Conservation (phyloP, 805 yeast genomes). For the Candida ipomoeae region DNA sequence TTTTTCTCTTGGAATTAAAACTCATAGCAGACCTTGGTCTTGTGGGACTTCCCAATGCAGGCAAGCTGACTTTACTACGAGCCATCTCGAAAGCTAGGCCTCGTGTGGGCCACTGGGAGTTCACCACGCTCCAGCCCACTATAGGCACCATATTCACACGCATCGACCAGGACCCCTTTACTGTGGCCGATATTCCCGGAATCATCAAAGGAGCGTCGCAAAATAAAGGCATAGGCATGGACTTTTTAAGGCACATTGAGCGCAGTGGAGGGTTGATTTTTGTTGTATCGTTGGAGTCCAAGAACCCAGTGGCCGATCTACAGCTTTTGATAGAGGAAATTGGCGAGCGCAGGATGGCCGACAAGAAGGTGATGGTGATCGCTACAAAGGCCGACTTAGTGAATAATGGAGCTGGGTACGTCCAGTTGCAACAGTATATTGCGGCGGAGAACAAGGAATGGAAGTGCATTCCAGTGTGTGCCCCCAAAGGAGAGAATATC, state of each 20-base stretch:
- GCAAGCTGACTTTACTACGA: constrained; percentile 83
- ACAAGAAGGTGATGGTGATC: constrained; percentile 66
- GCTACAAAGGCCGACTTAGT: constrained; percentile 93
- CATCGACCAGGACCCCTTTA: constrained; percentile 64
- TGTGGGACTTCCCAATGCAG: constrained; percentile 96
- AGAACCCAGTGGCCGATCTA: constrained; percentile 65
- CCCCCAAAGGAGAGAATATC: constrained; percentile 65
- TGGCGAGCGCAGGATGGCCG: constrained; percentile 56
- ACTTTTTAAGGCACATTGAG: constrained; percentile 87
- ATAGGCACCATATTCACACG: constrained; percentile 79
- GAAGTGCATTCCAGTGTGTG: constrained; percentile 84
- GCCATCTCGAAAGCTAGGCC: constrained; percentile 90
- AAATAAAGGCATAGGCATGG: constrained; percentile 90
- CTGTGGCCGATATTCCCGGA: constrained; percentile 98
- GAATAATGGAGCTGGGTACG: constrained; percentile 47
- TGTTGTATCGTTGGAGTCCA: constrained; percentile 71
- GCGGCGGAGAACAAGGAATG: constrained; percentile 37
- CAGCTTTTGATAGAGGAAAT: constrained; percentile 62
- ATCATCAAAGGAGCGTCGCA: constrained; percentile 82
- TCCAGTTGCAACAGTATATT: constrained; percentile 43
- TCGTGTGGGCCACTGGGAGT: constrained; percentile 93
- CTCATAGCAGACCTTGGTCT: constrained; percentile 89
- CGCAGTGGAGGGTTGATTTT: constrained; percentile 86
- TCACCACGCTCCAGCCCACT: constrained; percentile 88
- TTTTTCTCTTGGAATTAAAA: constrained; percentile 78